Evolutionary conservation across 73 alveolate genomes (phyloP), one percentile per base, ranked within the genome.

Genomic region (Stentor coeruleus): DNA sequence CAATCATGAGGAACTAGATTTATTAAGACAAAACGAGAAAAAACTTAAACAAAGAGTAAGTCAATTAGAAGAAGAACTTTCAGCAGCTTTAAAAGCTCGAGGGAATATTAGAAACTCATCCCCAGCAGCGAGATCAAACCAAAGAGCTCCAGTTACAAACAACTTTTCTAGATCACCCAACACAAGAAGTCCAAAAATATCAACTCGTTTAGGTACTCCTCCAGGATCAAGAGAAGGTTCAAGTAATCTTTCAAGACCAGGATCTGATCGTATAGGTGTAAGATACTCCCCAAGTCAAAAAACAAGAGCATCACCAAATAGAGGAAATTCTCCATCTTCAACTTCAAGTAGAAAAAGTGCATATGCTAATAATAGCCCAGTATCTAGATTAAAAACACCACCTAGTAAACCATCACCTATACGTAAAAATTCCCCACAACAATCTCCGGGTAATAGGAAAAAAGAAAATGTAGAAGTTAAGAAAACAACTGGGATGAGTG

Each of bases 371-470:
- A 20, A 66, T 20, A 28, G 49, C 14, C 79, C 79, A 26, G 37
- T 20, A 28, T 66, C 79, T 28, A 20, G 37, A 31, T 40, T 20
- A 66, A 66, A 31, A 66, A 66, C 79, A 28, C 79, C 79, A 28
- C 79, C 79, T 20, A 66, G 39, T 14, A 75, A 40, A 75, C n/a
- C 59, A n/a, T 75, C 83, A 37, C 83, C 83, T 39, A 37, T 35
- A 37, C 6, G 77, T 1, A 15, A 40, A n/a, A 6, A 20, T 75
- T 40, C 83, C 31, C 83, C 59, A 0, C 41, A 75, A 6, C 35
- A 60, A 26, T 60, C 83, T 1, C 59, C 59, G 20, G 83, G 38
- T 39, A 0, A 36, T 20, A 75, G 72, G 38, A 40, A 39, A 1
- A 75, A 40, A 20, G 39, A 39, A 36, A 20, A 3, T 0, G 0